Evolutionary conservation across 495 filamentous ascomycete genomes (phyloP).

Genomic region (Neurospora sp.): DNA sequence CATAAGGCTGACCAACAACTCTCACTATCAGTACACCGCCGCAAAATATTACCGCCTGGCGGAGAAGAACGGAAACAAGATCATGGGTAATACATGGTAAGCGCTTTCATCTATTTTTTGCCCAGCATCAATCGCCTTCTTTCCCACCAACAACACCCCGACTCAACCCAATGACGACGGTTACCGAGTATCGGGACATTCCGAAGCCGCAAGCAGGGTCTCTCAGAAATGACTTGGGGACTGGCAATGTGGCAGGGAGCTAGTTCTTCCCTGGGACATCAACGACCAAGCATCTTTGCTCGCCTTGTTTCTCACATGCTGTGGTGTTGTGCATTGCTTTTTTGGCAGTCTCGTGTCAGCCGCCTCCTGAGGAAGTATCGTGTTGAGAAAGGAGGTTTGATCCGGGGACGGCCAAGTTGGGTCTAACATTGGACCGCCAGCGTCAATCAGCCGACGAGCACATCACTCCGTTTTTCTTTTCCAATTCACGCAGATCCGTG

Average conservation of each 20-base stretch:
- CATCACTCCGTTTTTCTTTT: not conserved
- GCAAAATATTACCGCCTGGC: conserved; percentile 92
- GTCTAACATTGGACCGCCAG: not conserved
- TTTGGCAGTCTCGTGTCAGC: not conserved
- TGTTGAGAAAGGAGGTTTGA: not conserved
- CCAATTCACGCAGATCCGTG: not conserved
- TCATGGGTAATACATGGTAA: conserved; percentile 91
- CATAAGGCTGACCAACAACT: conserved; percentile 31
- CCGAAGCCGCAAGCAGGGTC: not conserved
- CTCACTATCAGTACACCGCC: conserved; percentile 56
- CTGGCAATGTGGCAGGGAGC: not conserved
- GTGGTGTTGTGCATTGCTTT: not conserved
- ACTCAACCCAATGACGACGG: not conserved
- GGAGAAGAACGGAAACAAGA: conserved; percentile 80
- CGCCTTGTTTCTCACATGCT: not conserved
- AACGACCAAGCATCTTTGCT: not conserved
- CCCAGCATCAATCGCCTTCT: not conserved
- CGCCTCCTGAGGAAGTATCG: not conserved
- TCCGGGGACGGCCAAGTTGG: not conserved
- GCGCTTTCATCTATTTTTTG: conserved; percentile 18
- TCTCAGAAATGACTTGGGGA: not conserved
- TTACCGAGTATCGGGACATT: not conserved
- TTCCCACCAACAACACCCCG: not conserved
- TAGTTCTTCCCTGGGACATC: not conserved
- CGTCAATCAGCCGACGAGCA: not conserved